Evolutionary conservation across 306 rosid genomes (phyloP).

Genomic region (Gastrolobium bilobum): DNA sequence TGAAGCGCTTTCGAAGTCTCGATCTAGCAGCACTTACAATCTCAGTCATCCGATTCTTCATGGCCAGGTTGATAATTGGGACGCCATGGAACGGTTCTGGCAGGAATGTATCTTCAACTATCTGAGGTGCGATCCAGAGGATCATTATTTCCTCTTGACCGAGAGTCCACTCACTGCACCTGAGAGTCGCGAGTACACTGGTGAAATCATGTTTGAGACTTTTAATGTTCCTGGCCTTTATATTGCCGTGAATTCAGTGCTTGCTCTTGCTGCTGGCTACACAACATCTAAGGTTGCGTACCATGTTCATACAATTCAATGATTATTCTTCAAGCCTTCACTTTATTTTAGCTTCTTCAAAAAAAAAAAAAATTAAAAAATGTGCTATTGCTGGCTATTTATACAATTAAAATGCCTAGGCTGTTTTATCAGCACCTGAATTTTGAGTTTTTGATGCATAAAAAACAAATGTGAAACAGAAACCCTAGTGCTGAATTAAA

Average conservation of each 20-base stretch:
- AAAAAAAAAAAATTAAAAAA: background rate
- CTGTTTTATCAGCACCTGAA: background rate
- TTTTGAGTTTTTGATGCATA: no score
- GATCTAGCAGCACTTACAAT: constrained; percentile 86
- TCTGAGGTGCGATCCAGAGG: constrained; percentile 99
- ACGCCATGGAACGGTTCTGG: constrained; percentile 97
- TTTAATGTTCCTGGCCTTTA: constrained; percentile 98
- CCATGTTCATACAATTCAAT: constrained; percentile 36
- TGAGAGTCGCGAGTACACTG: constrained; percentile 96
- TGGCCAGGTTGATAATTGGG: constrained; percentile 98
- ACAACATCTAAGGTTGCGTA: constrained; percentile 87
- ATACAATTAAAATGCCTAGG: background rate
- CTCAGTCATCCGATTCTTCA: constrained; percentile 83
- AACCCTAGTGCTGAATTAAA: no score
- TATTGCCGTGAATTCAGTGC: constrained; percentile 96
- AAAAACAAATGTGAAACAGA: no score
- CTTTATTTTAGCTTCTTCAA: constrained; percentile 12
- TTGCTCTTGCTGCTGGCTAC: constrained; percentile 99
- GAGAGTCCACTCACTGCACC: constrained; percentile 98
- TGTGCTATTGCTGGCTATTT: constrained; percentile 17
- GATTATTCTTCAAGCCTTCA: constrained; percentile 32
- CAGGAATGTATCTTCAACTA: constrained; percentile 96
- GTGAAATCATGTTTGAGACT: constrained; percentile 98
- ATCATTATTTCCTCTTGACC: constrained; percentile 91
- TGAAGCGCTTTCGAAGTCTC: constrained; percentile 82